Base-by-base conservation (phyloP, 768 basidiomycete species). In the Macrocybe gigantea region DNA sequence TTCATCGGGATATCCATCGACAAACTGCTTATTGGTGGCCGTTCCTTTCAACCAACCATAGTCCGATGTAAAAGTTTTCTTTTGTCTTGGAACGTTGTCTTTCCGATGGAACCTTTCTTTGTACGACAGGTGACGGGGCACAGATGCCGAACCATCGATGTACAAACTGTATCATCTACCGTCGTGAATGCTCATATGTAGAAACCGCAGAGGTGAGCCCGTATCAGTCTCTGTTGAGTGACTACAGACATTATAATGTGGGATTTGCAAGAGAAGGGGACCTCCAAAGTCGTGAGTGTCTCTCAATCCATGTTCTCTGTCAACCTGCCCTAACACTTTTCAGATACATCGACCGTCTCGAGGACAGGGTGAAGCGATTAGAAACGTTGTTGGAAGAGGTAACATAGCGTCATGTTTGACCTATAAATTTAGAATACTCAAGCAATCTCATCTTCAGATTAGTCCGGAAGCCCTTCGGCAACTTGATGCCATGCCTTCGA, bases 161-260 rank as follows among this genome's bases (percentile, higher is more conserved):
- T 57, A 79, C 82, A 1, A 85, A 85, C 60, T 87, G 85, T 58
- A 68, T 75, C n/a, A 70, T 79, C 6, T 83, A 78, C 55, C 75
- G 71, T 51, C 71, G 74, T 32, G 77, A 81, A 7, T 88, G 85
- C 63, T 82, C 79, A 0, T 86, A 88, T 62, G 68, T 82, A 44
- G 81, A 85, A 60, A 73, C 74, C 1, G 81, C 82, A n/a, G 83
- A 83, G 78, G 82, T 82, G 51, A 46, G 70, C 49, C 7, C 33
- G 14, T 13, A 9, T 1, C 11, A 32, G 43, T n/a, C 10, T 50
- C 10, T 42, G 8, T 7, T 6, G 5, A 13, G 29, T 33, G 11
- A 13, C n/a, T 40, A 4, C 49, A 29, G 10, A 13, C 8, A 44
- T 53, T 29, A 52, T 31, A 30, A 14, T 36, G 13, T 44, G 12